Evolutionary conservation across 2,329 filamentous ascomycete species (phyloP).

Genomic region (Trichophaea hybrida): DNA sequence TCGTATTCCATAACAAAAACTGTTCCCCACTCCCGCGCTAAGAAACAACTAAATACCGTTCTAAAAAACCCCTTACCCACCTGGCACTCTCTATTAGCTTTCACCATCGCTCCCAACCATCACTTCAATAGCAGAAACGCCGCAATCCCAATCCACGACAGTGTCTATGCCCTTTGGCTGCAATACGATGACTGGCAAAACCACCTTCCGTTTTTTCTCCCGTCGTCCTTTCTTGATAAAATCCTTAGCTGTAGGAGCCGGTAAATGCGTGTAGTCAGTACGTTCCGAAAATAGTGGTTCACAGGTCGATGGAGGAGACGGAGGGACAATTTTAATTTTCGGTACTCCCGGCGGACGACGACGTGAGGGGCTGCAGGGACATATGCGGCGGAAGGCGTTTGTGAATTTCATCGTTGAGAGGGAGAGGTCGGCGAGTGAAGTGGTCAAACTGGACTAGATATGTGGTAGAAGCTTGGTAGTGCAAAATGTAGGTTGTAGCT

Average conservation of each 20-base stretch:
- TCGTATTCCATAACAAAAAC: no score
- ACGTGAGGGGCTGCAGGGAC: background rate
- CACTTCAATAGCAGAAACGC: background rate
- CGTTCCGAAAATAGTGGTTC: background rate
- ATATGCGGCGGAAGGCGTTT: background rate
- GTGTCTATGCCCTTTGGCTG: background rate
- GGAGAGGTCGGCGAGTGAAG: background rate
- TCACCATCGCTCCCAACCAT: no score
- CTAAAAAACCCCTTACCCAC: no score
- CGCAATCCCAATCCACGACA: background rate
- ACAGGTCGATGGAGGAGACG: background rate
- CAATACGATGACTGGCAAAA: background rate
- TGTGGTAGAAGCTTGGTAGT: no score
- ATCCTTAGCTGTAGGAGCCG: background rate
- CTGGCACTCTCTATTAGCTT: no score
- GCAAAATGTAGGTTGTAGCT: no score
- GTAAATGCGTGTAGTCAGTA: background rate
- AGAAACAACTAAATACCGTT: no score
- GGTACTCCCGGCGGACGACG: background rate
- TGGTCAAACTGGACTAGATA: background rate
- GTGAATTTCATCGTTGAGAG: background rate
- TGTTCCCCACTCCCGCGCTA: no score
- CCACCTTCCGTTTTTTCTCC: background rate
- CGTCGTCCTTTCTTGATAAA: background rate
- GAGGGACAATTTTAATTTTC: background rate